These are phyloP conservation scores for Rhodotorula mucilaginosa DNA, from an alignment of 1,284 basidiomycete genomes.

Conservation along the genomic window DNA sequence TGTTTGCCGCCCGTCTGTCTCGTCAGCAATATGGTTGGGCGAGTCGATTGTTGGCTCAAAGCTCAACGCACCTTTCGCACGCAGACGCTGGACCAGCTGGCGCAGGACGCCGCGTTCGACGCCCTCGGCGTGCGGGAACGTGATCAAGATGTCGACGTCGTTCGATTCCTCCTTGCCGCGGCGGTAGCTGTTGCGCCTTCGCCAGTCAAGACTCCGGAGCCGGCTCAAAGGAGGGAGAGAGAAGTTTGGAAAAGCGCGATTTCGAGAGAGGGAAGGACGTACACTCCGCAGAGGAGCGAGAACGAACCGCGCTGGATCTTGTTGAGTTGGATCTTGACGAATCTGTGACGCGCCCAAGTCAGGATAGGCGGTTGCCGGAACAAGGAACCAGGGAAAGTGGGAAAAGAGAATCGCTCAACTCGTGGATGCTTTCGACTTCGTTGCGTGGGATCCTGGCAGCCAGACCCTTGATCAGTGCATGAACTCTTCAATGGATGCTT, in stretches of 20 bases:
- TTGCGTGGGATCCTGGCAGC: constrained; percentile 2
- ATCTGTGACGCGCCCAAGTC: neutral
- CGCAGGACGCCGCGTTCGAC: constrained; percentile 25
- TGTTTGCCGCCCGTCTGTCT: no score
- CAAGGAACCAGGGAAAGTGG: no score
- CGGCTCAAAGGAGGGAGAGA: neutral
- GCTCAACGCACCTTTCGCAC: constrained; percentile 16
- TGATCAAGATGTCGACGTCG: constrained; percentile 68
- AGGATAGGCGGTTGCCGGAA: no score
- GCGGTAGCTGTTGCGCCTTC: constrained; percentile 58
- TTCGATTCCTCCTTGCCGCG: constrained; percentile 68
- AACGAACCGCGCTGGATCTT: constrained; percentile 60
- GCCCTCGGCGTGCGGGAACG: constrained; percentile 49
- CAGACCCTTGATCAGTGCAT: neutral
- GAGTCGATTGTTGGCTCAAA: no score
- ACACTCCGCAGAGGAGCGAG: constrained; percentile 70
- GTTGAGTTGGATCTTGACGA: constrained; percentile 61
- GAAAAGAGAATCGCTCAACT: neutral
- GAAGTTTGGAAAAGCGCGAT: neutral
- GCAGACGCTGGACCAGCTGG: constrained; percentile 18
- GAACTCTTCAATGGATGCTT: no score
- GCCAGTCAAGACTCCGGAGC: no score
- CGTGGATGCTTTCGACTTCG: constrained; percentile 7
- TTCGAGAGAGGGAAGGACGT: constrained; percentile 40
- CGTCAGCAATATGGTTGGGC: no score